These are phyloP conservation scores for Nothomitra cinnamomea DNA, from an alignment of 2,329 filamentous ascomycete genomes.

Conservation along the genomic window DNA sequence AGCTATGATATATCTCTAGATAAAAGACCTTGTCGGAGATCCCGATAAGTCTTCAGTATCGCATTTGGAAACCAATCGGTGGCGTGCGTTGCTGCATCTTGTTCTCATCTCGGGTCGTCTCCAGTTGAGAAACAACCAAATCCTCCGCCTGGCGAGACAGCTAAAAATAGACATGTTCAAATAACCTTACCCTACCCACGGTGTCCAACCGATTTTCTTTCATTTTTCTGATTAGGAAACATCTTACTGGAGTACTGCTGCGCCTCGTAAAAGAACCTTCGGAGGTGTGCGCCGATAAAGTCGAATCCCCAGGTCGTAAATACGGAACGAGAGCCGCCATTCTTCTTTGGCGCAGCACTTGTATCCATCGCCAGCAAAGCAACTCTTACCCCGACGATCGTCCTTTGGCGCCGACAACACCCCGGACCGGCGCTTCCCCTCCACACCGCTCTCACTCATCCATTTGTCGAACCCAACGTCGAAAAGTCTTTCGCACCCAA, in stretches of 20 bases:
- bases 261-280: not conserved
- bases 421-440: conserved; percentile 3
- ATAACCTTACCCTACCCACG: not conserved
- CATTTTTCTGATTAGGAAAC: not conserved
- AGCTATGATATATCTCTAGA: too few relatives aligned
- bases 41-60: too few relatives aligned
- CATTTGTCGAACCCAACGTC: not conserved
- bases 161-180: not conserved
- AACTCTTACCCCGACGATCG: not conserved
- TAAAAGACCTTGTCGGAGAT: too few relatives aligned
- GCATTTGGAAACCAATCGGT: not conserved
- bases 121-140: not conserved
- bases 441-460: conserved; percentile 1
- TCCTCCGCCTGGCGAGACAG: not conserved
- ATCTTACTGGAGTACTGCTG: not conserved
- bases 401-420: conserved; percentile 1
- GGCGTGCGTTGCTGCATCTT: not conserved
- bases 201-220: not conserved
- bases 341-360: not conserved
- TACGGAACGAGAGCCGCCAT: not conserved
- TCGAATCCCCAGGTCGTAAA: not conserved
- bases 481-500: not conserved
- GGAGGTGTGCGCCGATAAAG: not conserved
- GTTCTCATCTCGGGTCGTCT: not conserved
- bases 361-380: not conserved